These are phyloP conservation scores for Fusarium graminum DNA, from an alignment of 2,329 filamentous ascomycete genomes.

Conservation along the genomic window DNA sequence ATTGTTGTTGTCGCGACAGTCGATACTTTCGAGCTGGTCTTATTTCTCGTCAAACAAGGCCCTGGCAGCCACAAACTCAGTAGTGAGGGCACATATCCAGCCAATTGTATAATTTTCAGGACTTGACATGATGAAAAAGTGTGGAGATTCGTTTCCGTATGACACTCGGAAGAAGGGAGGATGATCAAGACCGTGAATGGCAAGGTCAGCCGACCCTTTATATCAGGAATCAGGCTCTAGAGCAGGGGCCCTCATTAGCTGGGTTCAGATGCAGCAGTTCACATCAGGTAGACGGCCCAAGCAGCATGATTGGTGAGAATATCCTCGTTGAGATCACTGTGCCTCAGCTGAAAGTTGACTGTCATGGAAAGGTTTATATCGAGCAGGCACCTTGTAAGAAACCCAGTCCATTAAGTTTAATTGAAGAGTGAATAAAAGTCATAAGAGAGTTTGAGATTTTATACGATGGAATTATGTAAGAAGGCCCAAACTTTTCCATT, in stretches of 20 bases:
- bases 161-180: not conserved
- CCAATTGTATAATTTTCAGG: slow-evolving; percentile 55
- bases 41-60: slow-evolving; percentile 58
- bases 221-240: not conserved
- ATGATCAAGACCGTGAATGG: not conserved
- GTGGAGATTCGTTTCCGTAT: not conserved
- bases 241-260: not conserved
- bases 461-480: too few relatives aligned
- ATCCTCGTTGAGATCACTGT: not conserved
- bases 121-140: slow-evolving; percentile 14
- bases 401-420: too few relatives aligned
- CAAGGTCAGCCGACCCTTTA: not conserved
- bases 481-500: too few relatives aligned
- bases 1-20: slow-evolving; percentile 45
- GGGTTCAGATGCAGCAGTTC: not conserved
- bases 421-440: too few relatives aligned
- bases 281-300: not conserved
- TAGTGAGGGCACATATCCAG: slow-evolving; percentile 58
- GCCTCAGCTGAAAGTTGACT: not conserved
- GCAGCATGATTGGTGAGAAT: not conserved
- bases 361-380: too few relatives aligned
- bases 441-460: too few relatives aligned
- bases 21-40: slow-evolving; percentile 44
- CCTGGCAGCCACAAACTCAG: slow-evolving; percentile 56
- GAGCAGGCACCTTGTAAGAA: too few relatives aligned